Evolutionary conservation across 257 asterid species (phyloP).

Genomic region (Solanum megistacrolobum): DNA sequence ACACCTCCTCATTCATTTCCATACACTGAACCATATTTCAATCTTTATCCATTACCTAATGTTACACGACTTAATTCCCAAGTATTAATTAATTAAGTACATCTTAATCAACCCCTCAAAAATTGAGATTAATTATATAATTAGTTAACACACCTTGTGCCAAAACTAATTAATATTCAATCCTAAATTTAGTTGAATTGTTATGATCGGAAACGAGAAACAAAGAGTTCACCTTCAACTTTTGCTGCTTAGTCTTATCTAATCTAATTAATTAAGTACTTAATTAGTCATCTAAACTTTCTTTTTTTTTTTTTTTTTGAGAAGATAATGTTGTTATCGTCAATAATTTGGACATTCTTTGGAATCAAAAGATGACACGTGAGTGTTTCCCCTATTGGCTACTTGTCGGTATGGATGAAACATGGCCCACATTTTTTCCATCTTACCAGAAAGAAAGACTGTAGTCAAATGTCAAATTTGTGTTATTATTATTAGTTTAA

Average conservation of each 20-base stretch:
- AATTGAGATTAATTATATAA: background rate
- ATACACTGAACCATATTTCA: background rate
- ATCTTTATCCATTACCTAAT: background rate
- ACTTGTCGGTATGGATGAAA: conserved; percentile 27
- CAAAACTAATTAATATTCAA: background rate
- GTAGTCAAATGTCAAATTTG: conserved; percentile 13
- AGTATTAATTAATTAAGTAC: background rate
- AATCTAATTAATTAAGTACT: background rate
- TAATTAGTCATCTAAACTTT: background rate
- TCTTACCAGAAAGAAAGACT: conserved; percentile 4
- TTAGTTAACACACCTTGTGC: background rate
- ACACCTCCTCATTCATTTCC: background rate
- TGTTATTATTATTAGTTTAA: background rate
- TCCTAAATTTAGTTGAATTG: background rate
- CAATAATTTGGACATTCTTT: background rate
- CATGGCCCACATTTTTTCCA: conserved; percentile 21
- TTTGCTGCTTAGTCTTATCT: background rate
- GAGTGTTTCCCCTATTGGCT: conserved; percentile 25
- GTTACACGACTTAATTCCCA: background rate
- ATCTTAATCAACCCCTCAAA: background rate
- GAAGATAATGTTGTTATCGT: background rate
- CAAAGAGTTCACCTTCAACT: background rate
- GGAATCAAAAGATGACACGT: conserved; percentile 20
- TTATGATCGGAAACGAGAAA: background rate
- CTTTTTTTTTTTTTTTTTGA: background rate